Percentiles rank a stretch among this genome's conserved stretches.
Evolutionary conservation across 345 rosid species (phyloP).

Genomic region (Populus simonii): DNA sequence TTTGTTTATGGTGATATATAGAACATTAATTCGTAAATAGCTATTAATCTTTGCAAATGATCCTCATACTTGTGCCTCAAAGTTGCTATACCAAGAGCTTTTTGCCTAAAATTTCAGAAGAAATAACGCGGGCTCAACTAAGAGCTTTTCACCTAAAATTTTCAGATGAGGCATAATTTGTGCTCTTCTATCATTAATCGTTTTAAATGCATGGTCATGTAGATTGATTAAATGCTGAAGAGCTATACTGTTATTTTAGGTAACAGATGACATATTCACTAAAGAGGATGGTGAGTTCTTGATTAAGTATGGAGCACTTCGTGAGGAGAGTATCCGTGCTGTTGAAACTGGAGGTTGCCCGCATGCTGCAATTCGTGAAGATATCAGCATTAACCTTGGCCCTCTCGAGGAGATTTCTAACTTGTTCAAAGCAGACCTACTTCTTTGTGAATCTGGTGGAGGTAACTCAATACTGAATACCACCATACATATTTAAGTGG

Average conservation of each 20-base stretch:
- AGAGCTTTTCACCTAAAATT: neutral
- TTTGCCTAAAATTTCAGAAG: neutral
- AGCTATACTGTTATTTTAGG: conserved; percentile 35
- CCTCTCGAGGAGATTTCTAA: conserved; percentile 95
- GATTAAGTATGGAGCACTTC: conserved; percentile 85
- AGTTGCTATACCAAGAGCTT: neutral
- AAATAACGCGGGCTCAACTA: neutral
- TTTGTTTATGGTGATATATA: neutral
- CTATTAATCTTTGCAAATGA: neutral
- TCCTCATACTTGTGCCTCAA: neutral
- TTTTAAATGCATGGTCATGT: too few relatives aligned
- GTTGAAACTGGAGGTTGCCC: conserved; percentile 98
- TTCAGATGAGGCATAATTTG: neutral
- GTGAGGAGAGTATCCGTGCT: conserved; percentile 88
- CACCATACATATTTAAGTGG: too few relatives aligned
- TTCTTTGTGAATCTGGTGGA: conserved; percentile 98
- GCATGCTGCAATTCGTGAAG: conserved; percentile 98
- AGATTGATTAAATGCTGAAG: too few relatives aligned
- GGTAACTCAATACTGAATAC: conserved; percentile 37
- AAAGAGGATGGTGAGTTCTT: conserved; percentile 97
- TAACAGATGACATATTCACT: conserved; percentile 95
- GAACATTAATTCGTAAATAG: neutral
- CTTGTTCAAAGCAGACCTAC: conserved; percentile 77
- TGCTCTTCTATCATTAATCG: too few relatives aligned
- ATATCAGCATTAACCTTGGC: conserved; percentile 94